Base-by-base conservation (phyloP, 2,329 filamentous ascomycete genomes). In the Cryphonectria carpinicola region DNA sequence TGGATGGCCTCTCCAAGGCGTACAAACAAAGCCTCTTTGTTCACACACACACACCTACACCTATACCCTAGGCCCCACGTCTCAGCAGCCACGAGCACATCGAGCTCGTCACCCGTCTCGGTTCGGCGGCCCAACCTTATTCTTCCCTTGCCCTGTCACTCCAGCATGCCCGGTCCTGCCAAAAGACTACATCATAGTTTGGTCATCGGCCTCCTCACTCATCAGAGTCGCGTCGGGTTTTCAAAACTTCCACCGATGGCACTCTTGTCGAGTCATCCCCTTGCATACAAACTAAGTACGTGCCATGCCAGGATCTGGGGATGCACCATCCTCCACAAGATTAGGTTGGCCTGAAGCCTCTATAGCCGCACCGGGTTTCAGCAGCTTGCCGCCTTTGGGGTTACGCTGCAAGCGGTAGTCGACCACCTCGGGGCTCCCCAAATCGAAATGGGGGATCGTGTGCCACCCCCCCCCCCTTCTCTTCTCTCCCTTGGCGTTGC, bases 301-400 rank as follows among this genome's bases (percentile, higher is more conserved):
- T 61, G 14, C 56, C 32, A 17, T 37, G 28, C 17, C 13, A 10
- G 54, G 54, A 58, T 58, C 54, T 58, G 54, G 54, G 25, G 13
- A 25, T 10, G 25, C 54, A 14, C 25, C 28, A 58, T 58, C 14
- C 25, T 58, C 54, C 14, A 28, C 52, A 56, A 56, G 52, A 56
- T 25, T 17, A 58, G 54, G 25, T 58, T 58, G 54, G 25, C 17
- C 49, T 65, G 39, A 61, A 56, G 67, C 52, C 70, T 60, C 49
- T 41, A 49, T 28, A 49, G 67, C 67, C 60, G 70, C 68, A 54
- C 67, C 56, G 65, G 65, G 60, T 70, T 70, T 71, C 70, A 71
- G 70, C 70, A 70, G 70, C 56, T 62, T 67, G 60, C 39, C 39
- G 60, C 58, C 49, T 67, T 35, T 65, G 58, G 65, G 61, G 67